Percentiles rank a stretch among this genome's conserved stretches.
phyloP scores from a whole-genome alignment of 345 rosid species.

The Tarenaya hassleriana region DNA sequence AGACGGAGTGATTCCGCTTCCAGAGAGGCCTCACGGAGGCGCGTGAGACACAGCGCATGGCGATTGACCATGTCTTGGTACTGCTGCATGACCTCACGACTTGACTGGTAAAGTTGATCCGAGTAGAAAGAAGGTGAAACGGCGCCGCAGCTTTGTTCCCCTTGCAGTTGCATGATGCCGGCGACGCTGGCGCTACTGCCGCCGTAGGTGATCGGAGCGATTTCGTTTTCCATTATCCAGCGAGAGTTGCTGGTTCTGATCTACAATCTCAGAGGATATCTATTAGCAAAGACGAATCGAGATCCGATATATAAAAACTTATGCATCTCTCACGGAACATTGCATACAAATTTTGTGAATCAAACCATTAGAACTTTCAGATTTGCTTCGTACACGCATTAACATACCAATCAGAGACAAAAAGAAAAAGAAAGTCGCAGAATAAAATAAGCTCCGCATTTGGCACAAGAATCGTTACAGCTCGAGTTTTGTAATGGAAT shows the following conservation, averaged over 20 bases:
- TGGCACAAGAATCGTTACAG: not conserved
- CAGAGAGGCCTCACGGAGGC: constrained; percentile 41
- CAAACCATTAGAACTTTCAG: not conserved
- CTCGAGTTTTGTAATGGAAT: not conserved
- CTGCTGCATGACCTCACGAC: constrained; percentile 36
- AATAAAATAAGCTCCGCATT: constrained; percentile 17
- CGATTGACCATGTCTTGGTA: constrained; percentile 59
- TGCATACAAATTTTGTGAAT: not conserved
- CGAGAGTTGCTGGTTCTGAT: constrained; percentile 6
- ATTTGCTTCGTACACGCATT: not conserved
- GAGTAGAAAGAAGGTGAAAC: constrained; percentile 25
- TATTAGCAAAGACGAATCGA: not conserved
- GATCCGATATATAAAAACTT: constrained; percentile 6
- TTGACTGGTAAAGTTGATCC: constrained; percentile 34
- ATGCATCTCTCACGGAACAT: constrained; percentile 6
- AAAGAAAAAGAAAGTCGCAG: not conserved
- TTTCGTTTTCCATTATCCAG: constrained; percentile 34
- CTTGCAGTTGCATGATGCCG: constrained; percentile 12
- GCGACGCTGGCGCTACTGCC: constrained; percentile 18
- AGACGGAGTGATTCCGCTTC: constrained; percentile 54
- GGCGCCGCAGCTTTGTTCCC: constrained; percentile 19
- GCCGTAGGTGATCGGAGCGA: constrained; percentile 26
- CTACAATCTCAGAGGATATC: constrained; percentile 2
- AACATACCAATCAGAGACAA: constrained; percentile 4
- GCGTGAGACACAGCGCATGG: constrained; percentile 61